Evolutionary conservation across 495 filamentous ascomycete genomes (phyloP).

Genomic region (Penicillium pancosmium): DNA sequence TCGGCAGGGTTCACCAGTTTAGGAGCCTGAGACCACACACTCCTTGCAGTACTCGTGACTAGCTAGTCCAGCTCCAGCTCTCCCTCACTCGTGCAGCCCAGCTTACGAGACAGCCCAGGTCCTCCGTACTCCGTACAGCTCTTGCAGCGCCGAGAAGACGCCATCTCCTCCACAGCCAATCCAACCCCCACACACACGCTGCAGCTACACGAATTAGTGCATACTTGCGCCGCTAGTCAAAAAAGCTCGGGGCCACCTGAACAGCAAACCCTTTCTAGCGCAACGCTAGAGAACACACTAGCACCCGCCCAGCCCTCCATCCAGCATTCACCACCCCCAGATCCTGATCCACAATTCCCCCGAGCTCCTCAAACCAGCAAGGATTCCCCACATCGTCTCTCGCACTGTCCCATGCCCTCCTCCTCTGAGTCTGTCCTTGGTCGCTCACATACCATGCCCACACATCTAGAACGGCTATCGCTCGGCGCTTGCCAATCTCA

Average conservation of each 20-base stretch:
- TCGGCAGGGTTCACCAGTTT: too few relatives aligned
- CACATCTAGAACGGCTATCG: constrained; percentile 8
- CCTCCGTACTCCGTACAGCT: not conserved
- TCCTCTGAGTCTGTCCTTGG: constrained; percentile 1
- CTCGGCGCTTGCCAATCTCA: not conserved
- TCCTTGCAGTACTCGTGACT: not conserved
- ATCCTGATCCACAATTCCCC: constrained; percentile 21
- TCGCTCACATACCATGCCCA: not conserved
- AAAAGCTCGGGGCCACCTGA: not conserved
- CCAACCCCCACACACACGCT: constrained; percentile 1
- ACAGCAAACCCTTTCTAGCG: constrained; percentile 3
- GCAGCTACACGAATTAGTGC: not conserved
- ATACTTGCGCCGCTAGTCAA: not conserved
- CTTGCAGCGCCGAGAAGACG: not conserved
- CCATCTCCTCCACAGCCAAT: not conserved
- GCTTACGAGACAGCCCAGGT: not conserved
- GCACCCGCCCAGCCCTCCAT: not conserved
- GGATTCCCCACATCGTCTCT: constrained; percentile 20
- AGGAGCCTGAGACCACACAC: not conserved
- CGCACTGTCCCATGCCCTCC: constrained; percentile 16
- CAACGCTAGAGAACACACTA: not conserved
- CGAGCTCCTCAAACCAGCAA: constrained; percentile 13
- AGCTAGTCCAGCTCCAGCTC: not conserved
- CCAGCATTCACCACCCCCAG: not conserved
- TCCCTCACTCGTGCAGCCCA: not conserved